Percentiles rank a stretch among this genome's conserved stretches.
Evolutionary conservation across 23 red algal species (phyloP).

Genomic region (Gracilaria vermiculophylla): DNA sequence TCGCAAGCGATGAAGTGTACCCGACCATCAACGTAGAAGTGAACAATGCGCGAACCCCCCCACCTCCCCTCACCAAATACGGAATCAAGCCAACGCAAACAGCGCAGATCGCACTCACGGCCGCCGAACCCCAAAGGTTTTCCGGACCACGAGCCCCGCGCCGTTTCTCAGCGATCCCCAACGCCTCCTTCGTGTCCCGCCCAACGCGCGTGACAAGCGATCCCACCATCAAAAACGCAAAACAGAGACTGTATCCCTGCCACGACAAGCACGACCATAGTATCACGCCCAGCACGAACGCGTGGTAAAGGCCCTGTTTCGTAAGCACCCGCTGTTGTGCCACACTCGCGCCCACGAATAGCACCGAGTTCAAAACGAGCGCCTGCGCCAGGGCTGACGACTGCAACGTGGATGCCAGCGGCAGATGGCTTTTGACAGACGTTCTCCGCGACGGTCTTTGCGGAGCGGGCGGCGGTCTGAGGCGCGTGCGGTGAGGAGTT

Average conservation of each 20-base stretch:
- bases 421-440: not conserved
- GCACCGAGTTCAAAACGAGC: slow-evolving; percentile 4
- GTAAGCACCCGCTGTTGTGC: slow-evolving; percentile 61
- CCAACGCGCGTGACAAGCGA: slow-evolving; percentile 65
- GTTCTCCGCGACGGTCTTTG: not conserved
- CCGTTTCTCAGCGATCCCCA: slow-evolving; percentile 83
- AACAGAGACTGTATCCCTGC: slow-evolving; percentile 60
- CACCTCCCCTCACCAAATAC: not conserved
- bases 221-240: slow-evolving; percentile 79
- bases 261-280: slow-evolving; percentile 74
- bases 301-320: slow-evolving; percentile 63
- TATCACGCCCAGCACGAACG: slow-evolving; percentile 67
- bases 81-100: not conserved
- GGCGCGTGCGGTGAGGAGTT: not conserved
- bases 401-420: not conserved
- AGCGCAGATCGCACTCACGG: slow-evolving; percentile 61
- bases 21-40: slow-evolving; percentile 31
- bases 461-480: not conserved
- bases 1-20: slow-evolving; percentile 69
- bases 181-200: slow-evolving; percentile 59
- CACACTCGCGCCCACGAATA: slow-evolving; percentile 11
- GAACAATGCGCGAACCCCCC: not conserved
- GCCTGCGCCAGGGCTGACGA: slow-evolving; percentile 15
- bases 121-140: slow-evolving; percentile 97
- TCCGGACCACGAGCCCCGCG: slow-evolving; percentile 92